phyloP scores from a whole-genome alignment of 108 stramenopile genomes.

The Cylindrotheca closterium region DNA sequence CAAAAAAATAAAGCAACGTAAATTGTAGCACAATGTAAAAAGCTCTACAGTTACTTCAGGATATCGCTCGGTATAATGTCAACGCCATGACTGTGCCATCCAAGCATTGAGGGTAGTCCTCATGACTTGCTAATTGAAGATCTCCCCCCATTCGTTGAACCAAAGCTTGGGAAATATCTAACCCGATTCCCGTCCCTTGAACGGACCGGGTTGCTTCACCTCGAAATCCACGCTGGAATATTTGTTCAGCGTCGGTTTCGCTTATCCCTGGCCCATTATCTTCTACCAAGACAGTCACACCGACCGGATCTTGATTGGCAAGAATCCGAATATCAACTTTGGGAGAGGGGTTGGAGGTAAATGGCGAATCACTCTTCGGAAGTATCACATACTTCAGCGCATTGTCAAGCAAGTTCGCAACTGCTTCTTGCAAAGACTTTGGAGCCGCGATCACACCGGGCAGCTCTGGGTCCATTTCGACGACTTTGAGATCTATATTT shows the following conservation, averaged over 20 bases:
- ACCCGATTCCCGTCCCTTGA: slow-evolving; percentile 68
- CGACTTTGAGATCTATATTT: slow-evolving; percentile 64
- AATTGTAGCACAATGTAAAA: neutral
- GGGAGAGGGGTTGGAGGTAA: slow-evolving; percentile 38
- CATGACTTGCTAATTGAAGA: slow-evolving; percentile 41
- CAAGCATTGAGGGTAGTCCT: slow-evolving; percentile 26
- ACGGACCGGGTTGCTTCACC: slow-evolving; percentile 40
- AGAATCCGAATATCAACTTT: slow-evolving; percentile 51
- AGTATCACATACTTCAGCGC: slow-evolving; percentile 76
- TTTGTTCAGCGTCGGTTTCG: slow-evolving; percentile 19
- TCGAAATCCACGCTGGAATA: slow-evolving; percentile 80
- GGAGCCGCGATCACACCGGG: slow-evolving; percentile 68
- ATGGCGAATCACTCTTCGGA: slow-evolving; percentile 25
- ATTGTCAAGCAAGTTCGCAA: slow-evolving; percentile 82
- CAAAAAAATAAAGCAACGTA: neutral
- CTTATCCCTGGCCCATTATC: slow-evolving; percentile 87
- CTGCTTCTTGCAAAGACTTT: slow-evolving; percentile 67
- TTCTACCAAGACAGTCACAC: slow-evolving; percentile 73
- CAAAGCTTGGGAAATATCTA: slow-evolving; percentile 58
- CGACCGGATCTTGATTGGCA: slow-evolving; percentile 32
- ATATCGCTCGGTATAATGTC: slow-evolving; percentile 25
- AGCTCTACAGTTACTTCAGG: neutral
- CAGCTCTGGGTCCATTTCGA: slow-evolving; percentile 55
- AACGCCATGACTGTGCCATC: slow-evolving; percentile 46
- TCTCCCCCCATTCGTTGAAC: slow-evolving; percentile 72